Conservation (phyloP, 2,329 filamentous ascomycete genomes). For the Xylariomycetidae sp. region DNA sequence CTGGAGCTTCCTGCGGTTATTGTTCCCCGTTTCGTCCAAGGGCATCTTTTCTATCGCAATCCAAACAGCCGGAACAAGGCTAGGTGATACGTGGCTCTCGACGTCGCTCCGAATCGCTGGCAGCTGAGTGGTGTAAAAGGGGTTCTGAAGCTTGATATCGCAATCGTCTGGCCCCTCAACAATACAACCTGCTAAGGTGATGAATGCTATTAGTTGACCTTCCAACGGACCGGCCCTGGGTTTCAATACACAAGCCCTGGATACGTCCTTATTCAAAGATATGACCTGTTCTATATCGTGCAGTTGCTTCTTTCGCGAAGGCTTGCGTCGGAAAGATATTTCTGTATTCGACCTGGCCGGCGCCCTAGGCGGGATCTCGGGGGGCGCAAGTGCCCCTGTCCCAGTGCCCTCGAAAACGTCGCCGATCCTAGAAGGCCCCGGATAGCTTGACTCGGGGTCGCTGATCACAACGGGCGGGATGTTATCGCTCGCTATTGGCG, state of each 20-base stretch:
- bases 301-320: conserved; percentile 19
- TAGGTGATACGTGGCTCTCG: conserved; percentile 30
- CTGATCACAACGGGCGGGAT: conserved; percentile 13
- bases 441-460: conserved; percentile 17
- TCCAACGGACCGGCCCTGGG: conserved; percentile 48
- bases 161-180: conserved; percentile 23
- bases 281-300: conserved; percentile 35
- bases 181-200: conserved; percentile 34
- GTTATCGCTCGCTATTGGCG: conserved; percentile 5
- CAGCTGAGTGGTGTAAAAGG: conserved; percentile 37
- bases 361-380: conserved; percentile 18
- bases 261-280: conserved; percentile 34
- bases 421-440: no score
- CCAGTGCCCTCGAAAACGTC: no score
- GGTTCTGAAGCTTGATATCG: conserved; percentile 35
- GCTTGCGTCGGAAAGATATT: conserved; percentile 12
- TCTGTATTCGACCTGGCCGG: conserved; percentile 4
- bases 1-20: conserved; percentile 41
- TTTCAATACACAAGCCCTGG: conserved; percentile 37
- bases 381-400: no score
- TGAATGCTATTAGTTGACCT: conserved; percentile 42
- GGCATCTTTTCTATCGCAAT: conserved; percentile 44
- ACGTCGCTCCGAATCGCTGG: conserved; percentile 33
- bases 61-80: conserved; percentile 42
- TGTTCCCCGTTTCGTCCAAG: conserved; percentile 31